phyloP scores from a whole-genome alignment of 1,284 basidiomycete species.

The Rhodotorula sp. region DNA sequence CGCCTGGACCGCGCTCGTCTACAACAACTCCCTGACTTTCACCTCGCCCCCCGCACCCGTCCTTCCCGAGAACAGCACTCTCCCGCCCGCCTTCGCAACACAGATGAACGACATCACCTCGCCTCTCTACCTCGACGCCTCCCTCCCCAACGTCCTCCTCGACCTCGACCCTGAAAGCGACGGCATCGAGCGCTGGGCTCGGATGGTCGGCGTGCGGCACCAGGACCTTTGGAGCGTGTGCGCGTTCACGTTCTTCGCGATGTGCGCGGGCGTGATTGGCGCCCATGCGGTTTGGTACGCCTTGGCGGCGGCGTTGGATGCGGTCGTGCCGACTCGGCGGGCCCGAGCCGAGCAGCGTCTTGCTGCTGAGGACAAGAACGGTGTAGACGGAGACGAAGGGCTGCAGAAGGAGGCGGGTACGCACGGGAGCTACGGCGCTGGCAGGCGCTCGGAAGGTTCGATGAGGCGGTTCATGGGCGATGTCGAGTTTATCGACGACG shows the following conservation, averaged over 20 bases:
- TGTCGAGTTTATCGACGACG: slow-evolving; percentile 32
- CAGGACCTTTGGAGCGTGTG: slow-evolving; percentile 82
- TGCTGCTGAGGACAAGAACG: slow-evolving; percentile 15
- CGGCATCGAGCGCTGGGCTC: slow-evolving; percentile 76
- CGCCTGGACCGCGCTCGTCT: slow-evolving; percentile 80
- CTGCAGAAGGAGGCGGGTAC: slow-evolving; percentile 12
- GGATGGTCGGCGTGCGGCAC: slow-evolving; percentile 72
- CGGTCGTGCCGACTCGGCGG: slow-evolving; percentile 20
- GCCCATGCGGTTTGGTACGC: slow-evolving; percentile 48
- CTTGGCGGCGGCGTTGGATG: slow-evolving; percentile 27
- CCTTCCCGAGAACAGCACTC: slow-evolving; percentile 56
- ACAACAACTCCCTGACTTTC: slow-evolving; percentile 69
- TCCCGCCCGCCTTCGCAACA: slow-evolving; percentile 22
- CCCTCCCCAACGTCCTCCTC: slow-evolving; percentile 68
- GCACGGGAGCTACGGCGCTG: not conserved
- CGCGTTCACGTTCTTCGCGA: slow-evolving; percentile 73
- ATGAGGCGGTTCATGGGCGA: slow-evolving; percentile 13
- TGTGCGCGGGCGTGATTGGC: slow-evolving; percentile 68
- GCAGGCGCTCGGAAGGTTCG: slow-evolving; percentile 16
- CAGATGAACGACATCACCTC: slow-evolving; percentile 69
- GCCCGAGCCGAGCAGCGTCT: not conserved
- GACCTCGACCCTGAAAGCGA: slow-evolving; percentile 49
- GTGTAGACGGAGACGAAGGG: slow-evolving; percentile 2
- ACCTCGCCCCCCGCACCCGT: slow-evolving; percentile 58
- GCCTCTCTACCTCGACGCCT: slow-evolving; percentile 71